Conservation (phyloP, 306 rosid genomes). For the Vigna trinervia region DNA sequence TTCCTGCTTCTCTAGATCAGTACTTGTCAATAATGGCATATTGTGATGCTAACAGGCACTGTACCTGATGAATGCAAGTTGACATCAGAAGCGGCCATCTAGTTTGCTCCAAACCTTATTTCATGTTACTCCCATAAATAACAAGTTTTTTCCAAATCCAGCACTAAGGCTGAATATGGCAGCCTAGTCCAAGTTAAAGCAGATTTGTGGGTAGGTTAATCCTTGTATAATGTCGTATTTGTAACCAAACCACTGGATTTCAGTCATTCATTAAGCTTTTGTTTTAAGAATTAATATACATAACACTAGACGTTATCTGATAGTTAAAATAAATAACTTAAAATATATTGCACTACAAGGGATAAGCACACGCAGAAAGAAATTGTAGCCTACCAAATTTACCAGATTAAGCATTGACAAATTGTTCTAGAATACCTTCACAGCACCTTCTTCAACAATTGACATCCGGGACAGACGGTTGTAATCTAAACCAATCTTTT, state of each 20-base stretch:
- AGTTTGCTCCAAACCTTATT: neutral
- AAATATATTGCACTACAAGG: neutral
- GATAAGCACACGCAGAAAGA: conserved; percentile 20
- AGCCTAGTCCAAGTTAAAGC: neutral
- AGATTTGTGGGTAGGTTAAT: neutral
- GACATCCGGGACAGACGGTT: conserved; percentile 70
- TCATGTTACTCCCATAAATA: neutral
- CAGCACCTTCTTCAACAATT: conserved; percentile 75
- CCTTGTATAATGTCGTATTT: neutral
- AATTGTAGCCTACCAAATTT: conserved; percentile 20
- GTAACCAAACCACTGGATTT: neutral
- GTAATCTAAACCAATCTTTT: conserved; percentile 76
- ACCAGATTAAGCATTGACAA: conserved; percentile 30
- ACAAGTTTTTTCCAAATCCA: neutral
- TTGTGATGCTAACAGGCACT: neutral
- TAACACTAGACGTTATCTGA: conserved; percentile 4
- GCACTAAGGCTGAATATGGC: neutral
- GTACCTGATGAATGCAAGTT: neutral
- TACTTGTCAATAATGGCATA: neutral
- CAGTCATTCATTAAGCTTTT: neutral
- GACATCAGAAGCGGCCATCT: neutral
- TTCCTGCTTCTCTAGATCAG: neutral
- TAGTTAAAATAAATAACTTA: conserved; percentile 17
- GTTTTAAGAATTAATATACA: conserved; percentile 2
- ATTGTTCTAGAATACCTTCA: conserved; percentile 57